Conservation (phyloP, 2,329 filamentous ascomycete species). For the Alternaria triticimaculans region DNA sequence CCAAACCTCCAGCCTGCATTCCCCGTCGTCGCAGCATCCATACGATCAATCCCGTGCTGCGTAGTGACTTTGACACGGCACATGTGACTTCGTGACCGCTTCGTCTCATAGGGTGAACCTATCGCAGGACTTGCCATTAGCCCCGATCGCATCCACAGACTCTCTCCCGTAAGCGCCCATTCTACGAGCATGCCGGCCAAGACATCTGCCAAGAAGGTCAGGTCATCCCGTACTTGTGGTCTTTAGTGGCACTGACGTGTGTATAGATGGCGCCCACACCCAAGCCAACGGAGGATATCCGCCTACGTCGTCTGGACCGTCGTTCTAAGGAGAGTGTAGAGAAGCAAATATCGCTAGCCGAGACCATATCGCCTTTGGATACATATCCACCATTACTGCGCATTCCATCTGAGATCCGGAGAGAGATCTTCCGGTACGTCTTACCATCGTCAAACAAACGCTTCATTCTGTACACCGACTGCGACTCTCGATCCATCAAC, state of each 20-base stretch:
- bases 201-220: conserved; percentile 45
- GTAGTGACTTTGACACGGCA: conserved; percentile 8
- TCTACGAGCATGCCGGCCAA: conserved; percentile 40
- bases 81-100: conserved; percentile 17
- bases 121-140: neutral
- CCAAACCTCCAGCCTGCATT: conserved; percentile 23
- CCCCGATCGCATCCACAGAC: neutral
- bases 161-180: conserved; percentile 2
- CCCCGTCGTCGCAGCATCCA: conserved; percentile 1
- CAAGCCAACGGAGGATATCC: conserved; percentile 34
- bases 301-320: conserved; percentile 31
- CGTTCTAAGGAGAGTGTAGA: conserved; percentile 40
- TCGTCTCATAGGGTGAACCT: conserved; percentile 1
- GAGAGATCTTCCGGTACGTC: conserved; percentile 48
- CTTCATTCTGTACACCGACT: conserved; percentile 56
- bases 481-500: conserved; percentile 48
- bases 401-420: conserved; percentile 48
- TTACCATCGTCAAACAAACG: conserved; percentile 50
- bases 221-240: conserved; percentile 14
- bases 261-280: conserved; percentile 38
- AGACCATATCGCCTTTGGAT: conserved; percentile 46
- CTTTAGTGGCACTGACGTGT: conserved; percentile 22
- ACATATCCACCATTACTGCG: conserved; percentile 46
- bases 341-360: conserved; percentile 46
- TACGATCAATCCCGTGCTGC: conserved; percentile 1